Evolutionary conservation across 2,329 filamentous ascomycete genomes (phyloP).

Genomic region (Blastomyces emzantsi): DNA sequence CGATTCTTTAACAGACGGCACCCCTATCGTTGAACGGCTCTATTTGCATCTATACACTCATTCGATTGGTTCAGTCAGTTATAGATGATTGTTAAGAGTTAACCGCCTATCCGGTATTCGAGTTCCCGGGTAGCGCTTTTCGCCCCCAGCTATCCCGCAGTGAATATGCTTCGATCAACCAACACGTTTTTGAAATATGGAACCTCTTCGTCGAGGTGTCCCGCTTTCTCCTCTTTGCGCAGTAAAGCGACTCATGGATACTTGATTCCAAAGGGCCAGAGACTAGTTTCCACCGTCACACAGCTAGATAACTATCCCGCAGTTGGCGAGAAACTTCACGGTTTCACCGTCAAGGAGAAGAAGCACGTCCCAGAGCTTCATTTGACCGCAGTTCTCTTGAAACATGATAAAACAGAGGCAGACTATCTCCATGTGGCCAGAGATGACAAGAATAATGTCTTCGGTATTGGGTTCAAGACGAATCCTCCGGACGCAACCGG

Average conservation of each 20-base stretch:
- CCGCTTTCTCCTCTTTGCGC: not conserved
- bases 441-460: conserved; percentile 98
- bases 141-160: not conserved
- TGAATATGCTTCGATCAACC: conserved; percentile 13
- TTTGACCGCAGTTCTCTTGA: conserved; percentile 78
- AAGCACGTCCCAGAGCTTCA: conserved; percentile 94
- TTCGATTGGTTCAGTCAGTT: not conserved
- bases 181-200: conserved; percentile 6
- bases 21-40: not conserved
- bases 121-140: not conserved
- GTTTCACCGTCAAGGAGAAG: conserved; percentile 79
- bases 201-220: conserved; percentile 3
- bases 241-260: not conserved
- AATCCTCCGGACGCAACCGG: conserved; percentile 95
- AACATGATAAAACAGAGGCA: conserved; percentile 90
- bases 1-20: not conserved
- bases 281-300: conserved; percentile 53
- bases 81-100: not conserved
- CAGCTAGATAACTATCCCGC: conserved; percentile 67
- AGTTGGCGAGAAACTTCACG: conserved; percentile 77
- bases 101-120: not conserved
- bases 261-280: not conserved
- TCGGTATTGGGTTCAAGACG: conserved; percentile 98
- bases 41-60: not conserved
- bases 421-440: conserved; percentile 92